A percentile compares a stretch with the other conserved stretches of the same genome.
These are phyloP conservation scores for Colletotrichum sp. DNA, from an alignment of 2,329 filamentous ascomycete species.

Conservation along the genomic window DNA sequence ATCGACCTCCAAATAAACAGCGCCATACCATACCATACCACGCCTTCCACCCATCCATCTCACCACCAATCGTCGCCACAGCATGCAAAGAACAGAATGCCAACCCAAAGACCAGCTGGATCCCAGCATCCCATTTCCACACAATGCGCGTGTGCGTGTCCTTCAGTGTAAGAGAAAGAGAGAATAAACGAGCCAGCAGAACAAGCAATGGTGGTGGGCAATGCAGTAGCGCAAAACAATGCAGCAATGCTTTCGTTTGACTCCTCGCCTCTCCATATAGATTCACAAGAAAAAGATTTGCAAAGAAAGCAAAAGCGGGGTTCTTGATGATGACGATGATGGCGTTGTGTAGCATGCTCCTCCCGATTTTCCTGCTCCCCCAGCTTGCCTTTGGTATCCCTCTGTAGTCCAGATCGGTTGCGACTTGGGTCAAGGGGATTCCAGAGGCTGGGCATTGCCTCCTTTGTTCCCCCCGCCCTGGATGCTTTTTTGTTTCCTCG, in stretches of 20 bases:
- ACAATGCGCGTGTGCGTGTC: not conserved
- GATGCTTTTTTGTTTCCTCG: slow-evolving; percentile 1
- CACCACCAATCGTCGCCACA: not conserved
- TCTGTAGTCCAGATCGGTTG: not conserved
- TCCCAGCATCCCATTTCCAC: not conserved
- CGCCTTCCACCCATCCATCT: not conserved
- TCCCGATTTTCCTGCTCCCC: not conserved
- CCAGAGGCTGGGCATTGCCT: not conserved
- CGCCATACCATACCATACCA: not conserved
- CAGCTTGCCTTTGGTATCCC: not conserved
- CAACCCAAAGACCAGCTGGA: slow-evolving; percentile 15
- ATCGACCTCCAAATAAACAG: not conserved
- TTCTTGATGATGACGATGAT: not conserved
- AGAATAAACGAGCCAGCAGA: not conserved
- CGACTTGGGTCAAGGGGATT: not conserved
- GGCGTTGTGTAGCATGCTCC: not conserved
- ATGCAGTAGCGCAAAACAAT: not conserved
- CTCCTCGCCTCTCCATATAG: not conserved
- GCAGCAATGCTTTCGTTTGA: not conserved
- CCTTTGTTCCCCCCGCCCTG: not conserved
- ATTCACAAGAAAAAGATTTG: not conserved
- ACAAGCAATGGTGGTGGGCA: not conserved
- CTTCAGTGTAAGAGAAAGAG: not conserved
- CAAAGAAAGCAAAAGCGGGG: not conserved
- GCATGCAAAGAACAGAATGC: slow-evolving; percentile 10